phyloP scores from a whole-genome alignment of 2,329 filamentous ascomycete genomes.

The Colletotrichum aenigma region DNA sequence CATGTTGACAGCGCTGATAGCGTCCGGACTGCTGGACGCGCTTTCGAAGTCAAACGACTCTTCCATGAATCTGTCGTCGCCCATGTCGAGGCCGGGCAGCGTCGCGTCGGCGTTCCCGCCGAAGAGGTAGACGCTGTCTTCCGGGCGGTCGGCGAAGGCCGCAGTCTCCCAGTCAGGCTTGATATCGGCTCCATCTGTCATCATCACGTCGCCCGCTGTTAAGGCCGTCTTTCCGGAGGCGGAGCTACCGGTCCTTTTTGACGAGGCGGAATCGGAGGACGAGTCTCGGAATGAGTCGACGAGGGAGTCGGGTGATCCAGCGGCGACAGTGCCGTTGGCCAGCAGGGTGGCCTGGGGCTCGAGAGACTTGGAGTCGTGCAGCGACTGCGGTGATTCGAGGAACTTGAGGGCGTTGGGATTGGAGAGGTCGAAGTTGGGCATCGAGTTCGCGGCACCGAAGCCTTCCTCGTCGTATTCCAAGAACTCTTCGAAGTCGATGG shows the following conservation, averaged over 20 bases:
- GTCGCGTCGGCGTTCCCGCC: constrained; percentile 29
- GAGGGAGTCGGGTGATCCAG: constrained; percentile 46
- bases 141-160: constrained; percentile 36
- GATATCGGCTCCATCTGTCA: constrained; percentile 44
- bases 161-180: constrained; percentile 47
- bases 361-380: constrained; percentile 15
- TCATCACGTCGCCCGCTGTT: constrained; percentile 45
- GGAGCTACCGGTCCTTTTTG: constrained; percentile 51
- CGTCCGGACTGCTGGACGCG: constrained; percentile 60
- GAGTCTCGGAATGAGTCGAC: constrained; percentile 52
- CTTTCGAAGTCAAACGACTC: constrained; percentile 63
- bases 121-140: constrained; percentile 40
- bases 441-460: constrained; percentile 33
- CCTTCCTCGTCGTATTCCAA: constrained; percentile 43
- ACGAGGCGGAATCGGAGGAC: constrained; percentile 56
- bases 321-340: constrained; percentile 30
- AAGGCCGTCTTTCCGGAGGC: constrained; percentile 48
- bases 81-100: constrained; percentile 33
- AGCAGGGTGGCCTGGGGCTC: constrained; percentile 21
- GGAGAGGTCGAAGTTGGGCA: constrained; percentile 34
- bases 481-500: constrained; percentile 33
- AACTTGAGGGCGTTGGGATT: constrained; percentile 40
- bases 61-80: constrained; percentile 50
- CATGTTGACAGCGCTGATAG: constrained; percentile 33
- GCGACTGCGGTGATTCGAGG: constrained; percentile 28